A percentile compares a stretch with the other conserved stretches of the same genome.
phyloP scores from a whole-genome alignment of 2,329 filamentous ascomycete species.

The Pseudogymnoascus sp. region DNA sequence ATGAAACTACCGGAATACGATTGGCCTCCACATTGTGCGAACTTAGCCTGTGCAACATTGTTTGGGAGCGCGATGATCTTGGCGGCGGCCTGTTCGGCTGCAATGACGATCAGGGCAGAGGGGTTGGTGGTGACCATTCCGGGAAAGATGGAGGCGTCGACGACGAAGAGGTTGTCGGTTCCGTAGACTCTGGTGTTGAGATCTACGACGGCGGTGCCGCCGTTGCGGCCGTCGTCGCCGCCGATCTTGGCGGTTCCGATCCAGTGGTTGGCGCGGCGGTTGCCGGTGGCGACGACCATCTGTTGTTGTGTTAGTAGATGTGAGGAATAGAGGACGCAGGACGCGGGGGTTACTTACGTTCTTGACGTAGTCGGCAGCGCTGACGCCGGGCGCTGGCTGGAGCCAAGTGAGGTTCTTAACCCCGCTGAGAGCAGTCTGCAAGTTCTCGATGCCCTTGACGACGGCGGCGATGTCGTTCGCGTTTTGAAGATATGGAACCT shows the following conservation, averaged over 20 bases:
- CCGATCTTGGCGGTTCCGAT: constrained; percentile 57
- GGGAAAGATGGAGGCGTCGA: constrained; percentile 64
- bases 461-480: constrained; percentile 53
- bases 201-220: constrained; percentile 56
- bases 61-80: constrained; percentile 40
- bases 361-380: constrained; percentile 51
- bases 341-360: constrained; percentile 32
- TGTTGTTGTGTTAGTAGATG: constrained; percentile 13
- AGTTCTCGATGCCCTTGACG: constrained; percentile 56
- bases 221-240: constrained; percentile 45
- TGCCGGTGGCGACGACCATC: constrained; percentile 28
- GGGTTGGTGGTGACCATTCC: constrained; percentile 65
- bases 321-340: neutral
- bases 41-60: neutral
- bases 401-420: constrained; percentile 51
- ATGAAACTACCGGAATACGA: constrained; percentile 5
- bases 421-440: constrained; percentile 48
- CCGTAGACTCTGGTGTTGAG: constrained; percentile 58
- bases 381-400: constrained; percentile 46
- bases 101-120: constrained; percentile 57
- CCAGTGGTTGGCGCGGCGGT: constrained; percentile 44
- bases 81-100: constrained; percentile 54
- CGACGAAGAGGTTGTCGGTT: constrained; percentile 62
- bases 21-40: constrained; percentile 1
- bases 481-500: constrained; percentile 53